These are phyloP conservation scores for Aristolochia contorta DNA, from an alignment of 164 flowering plant genomes.

Conservation along the genomic window DNA sequence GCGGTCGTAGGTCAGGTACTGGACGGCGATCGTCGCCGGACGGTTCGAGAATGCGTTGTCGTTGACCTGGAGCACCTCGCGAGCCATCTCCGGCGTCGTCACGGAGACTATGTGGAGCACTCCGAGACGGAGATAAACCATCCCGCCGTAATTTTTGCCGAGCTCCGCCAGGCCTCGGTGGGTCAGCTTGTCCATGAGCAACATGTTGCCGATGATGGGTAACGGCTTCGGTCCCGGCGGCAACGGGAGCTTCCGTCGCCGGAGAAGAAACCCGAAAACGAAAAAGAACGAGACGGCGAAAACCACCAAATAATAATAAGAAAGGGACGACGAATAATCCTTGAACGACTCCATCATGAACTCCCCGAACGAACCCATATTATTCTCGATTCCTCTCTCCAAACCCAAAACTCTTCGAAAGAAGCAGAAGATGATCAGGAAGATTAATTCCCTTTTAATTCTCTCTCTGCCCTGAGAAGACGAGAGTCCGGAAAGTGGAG, in stretches of 20 bases:
- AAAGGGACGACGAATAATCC: too few species aligned
- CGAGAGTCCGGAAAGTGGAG: too few species aligned
- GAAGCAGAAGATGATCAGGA: too few species aligned
- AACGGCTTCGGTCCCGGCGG: slow-evolving; percentile 76
- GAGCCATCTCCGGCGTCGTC: slow-evolving; percentile 55
- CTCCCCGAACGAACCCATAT: too few species aligned
- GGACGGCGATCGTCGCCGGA: slow-evolving; percentile 58
- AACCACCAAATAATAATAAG: too few species aligned
- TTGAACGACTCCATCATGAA: too few species aligned
- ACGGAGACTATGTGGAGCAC: slow-evolving; percentile 46
- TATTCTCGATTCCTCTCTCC: too few species aligned
- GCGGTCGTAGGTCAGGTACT: slow-evolving; percentile 61
- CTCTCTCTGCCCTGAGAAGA: too few species aligned
- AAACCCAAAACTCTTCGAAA: too few species aligned
- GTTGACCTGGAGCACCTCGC: slow-evolving; percentile 61
- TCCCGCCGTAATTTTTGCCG: slow-evolving; percentile 55
- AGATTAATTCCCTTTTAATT: too few species aligned
- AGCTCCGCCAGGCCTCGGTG: slow-evolving; percentile 75
- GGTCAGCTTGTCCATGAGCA: slow-evolving; percentile 66
- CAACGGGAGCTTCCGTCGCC: slow-evolving; percentile 23
- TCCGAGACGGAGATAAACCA: slow-evolving; percentile 55
- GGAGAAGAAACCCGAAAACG: too few species aligned
- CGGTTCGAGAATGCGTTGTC: slow-evolving; percentile 72
- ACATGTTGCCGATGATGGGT: slow-evolving; percentile 74
- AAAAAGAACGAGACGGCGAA: too few species aligned